Base-by-base conservation (phyloP, 169 alveolate genomes). In the Plasmodium billcollinsi region DNA sequence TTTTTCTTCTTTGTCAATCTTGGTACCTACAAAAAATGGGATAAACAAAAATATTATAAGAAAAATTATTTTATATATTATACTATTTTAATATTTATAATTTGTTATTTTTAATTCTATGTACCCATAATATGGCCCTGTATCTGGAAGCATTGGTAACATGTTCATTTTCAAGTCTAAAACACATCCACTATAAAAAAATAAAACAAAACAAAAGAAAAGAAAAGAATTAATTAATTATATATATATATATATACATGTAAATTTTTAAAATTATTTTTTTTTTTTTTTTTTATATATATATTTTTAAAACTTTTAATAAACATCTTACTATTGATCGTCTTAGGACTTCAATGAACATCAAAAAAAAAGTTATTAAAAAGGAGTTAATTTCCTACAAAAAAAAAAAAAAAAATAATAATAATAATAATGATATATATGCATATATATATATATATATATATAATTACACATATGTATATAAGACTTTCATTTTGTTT, bases 91-190 rank as follows among this genome's bases (percentile, higher is more conserved):
- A 26, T 26, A 26, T 88, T 26, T 73, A 65, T 69, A 52, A 56
- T 83, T 93, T 65, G 73, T 93, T 88, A 39, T 73, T 83, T 73
- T 92, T 89, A 54, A 85, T 69, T 71, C 83, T 62, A 56, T 92
- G 89, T 61, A 96, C 97, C 98, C 98, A 96, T 66, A 95, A 88
- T 50, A 95, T 93, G 45, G 97, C 93, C 58, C 98, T 88, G 91
- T 91, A 96, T 66, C 89, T 91, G 24, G 96, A 95, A 12, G 98
- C 94, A 90, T 96, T 96, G 76, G 93, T 95, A 88, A 95, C 85
- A 85, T 95, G 97, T 66, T 95, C 97, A 71, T 94, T 95, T 88
- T 95, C 97, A 71, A 95, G 93, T 2, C 97, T 94, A 58, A 95
- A 83, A 11, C 96, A 75, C 12, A 88, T 94, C 97, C 97, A 95